Conservation (phyloP, 768 basidiomycete genomes). For the Chalciporus piperatus region DNA sequence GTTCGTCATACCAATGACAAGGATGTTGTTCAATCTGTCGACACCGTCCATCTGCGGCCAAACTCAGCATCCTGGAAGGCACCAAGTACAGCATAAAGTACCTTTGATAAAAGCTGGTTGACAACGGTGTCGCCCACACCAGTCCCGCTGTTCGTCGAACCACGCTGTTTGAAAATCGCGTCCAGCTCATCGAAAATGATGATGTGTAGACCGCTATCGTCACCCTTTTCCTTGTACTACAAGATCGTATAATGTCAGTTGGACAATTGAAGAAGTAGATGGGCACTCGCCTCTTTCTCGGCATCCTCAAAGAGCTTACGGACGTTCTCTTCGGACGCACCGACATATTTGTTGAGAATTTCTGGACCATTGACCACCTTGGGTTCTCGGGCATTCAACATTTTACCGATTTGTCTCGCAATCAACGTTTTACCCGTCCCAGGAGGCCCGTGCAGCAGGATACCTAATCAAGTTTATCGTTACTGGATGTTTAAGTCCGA, state of each 20-base stretch:
- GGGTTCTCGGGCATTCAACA: constrained; percentile 96
- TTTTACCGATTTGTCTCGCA: constrained; percentile 98
- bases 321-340: constrained; percentile 96
- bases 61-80: constrained; percentile 9
- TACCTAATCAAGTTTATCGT: constrained; percentile 48
- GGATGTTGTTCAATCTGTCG: constrained; percentile 97
- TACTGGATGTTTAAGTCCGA: not conserved
- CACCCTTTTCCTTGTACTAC: constrained; percentile 95
- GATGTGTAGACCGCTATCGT: constrained; percentile 96
- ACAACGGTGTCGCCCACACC: constrained; percentile 99
- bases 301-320: constrained; percentile 98
- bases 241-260: constrained; percentile 2
- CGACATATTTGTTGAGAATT: constrained; percentile 95
- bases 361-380: constrained; percentile 99
- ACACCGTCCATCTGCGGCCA: constrained; percentile 91
- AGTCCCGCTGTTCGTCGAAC: constrained; percentile 84
- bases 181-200: constrained; percentile 99
- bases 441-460: constrained; percentile 92
- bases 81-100: constrained; percentile 20
- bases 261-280: not conserved
- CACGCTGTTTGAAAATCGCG: constrained; percentile 98
- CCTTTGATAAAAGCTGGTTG: constrained; percentile 97
- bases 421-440: constrained; percentile 99
- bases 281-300: constrained; percentile 76
- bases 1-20: constrained; percentile 99